Evolutionary conservation across 1,139 yeast genomes (phyloP).

Genomic region (Barnettozyma hawaiiensis): DNA sequence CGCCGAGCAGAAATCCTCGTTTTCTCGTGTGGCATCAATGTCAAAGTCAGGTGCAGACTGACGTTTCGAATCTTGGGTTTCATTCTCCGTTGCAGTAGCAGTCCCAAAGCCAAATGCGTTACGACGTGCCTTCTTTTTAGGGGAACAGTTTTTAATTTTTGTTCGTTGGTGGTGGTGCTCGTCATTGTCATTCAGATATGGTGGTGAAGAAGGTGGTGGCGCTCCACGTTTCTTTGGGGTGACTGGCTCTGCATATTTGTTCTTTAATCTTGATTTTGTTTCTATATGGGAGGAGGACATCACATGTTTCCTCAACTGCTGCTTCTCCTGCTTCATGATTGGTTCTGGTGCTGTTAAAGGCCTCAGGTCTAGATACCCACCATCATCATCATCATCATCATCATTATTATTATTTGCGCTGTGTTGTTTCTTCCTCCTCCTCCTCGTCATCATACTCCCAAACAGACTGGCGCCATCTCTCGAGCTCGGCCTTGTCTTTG

Average conservation of each 20-base stretch:
- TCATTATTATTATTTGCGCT: too few species aligned
- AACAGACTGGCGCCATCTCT: not conserved
- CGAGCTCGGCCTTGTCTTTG: constrained; percentile 5
- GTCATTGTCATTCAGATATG: constrained; percentile 5
- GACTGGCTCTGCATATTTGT: constrained; percentile 1
- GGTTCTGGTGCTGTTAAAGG: not conserved
- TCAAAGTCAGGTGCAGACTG: constrained; percentile 21
- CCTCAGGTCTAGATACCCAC: too few species aligned
- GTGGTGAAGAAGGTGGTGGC: constrained; percentile 4
- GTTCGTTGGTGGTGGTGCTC: constrained; percentile 10
- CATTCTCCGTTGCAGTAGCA: not conserved
- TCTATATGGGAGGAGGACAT: too few species aligned
- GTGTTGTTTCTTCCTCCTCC: not conserved
- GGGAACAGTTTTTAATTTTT: constrained; percentile 26
- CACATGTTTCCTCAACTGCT: not conserved
- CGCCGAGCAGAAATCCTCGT: constrained; percentile 83
- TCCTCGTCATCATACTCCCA: not conserved
- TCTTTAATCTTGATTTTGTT: constrained; percentile 5
- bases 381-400: too few species aligned
- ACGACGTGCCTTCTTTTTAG: constrained; percentile 25
- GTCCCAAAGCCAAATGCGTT: constrained; percentile 29
- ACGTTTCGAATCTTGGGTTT: not conserved
- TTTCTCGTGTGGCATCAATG: constrained; percentile 30
- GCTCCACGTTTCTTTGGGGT: constrained; percentile 5
- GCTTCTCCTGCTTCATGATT: not conserved